These are phyloP conservation scores for Inosperma sp. DNA, from an alignment of 768 basidiomycete species.

Conservation along the genomic window DNA sequence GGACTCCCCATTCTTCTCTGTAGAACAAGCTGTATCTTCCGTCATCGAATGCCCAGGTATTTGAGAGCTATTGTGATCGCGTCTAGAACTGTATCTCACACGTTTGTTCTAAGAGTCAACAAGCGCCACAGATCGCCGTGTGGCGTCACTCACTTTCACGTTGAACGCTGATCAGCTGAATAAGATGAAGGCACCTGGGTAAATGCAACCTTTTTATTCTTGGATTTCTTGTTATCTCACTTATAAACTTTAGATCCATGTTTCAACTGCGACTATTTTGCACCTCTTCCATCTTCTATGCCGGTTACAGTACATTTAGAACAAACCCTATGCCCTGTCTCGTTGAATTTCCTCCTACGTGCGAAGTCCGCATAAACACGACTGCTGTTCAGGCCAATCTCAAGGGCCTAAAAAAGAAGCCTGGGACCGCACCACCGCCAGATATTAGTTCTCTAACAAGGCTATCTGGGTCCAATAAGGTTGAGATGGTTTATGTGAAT, in stretches of 20 bases:
- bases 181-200: slow-evolving; percentile 59
- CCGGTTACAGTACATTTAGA: slow-evolving; percentile 49
- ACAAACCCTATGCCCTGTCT: slow-evolving; percentile 54
- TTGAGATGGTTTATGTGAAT: slow-evolving; percentile 90
- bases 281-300: slow-evolving; percentile 76
- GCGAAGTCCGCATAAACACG: slow-evolving; percentile 85
- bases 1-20: slow-evolving; percentile 69
- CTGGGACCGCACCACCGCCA: slow-evolving; percentile 89
- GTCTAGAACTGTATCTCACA: slow-evolving; percentile 1
- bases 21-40: slow-evolving; percentile 60
- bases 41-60: slow-evolving; percentile 80
- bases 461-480: slow-evolving; percentile 48
- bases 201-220: slow-evolving; percentile 19
- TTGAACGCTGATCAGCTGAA: slow-evolving; percentile 58
- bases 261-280: slow-evolving; percentile 86
- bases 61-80: slow-evolving; percentile 10
- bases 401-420: slow-evolving; percentile 93
- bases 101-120: slow-evolving; percentile 54
- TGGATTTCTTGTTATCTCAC: slow-evolving; percentile 9
- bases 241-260: slow-evolving; percentile 42
- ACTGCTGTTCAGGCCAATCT: slow-evolving; percentile 65
- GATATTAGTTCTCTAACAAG: slow-evolving; percentile 49
- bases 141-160: slow-evolving; percentile 56
- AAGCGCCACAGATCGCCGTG: slow-evolving; percentile 72
- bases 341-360: slow-evolving; percentile 88